Evolutionary conservation across 306 rosid genomes (phyloP), one percentile per base, ranked within the genome.

Genomic region (Acmispon strigosus): DNA sequence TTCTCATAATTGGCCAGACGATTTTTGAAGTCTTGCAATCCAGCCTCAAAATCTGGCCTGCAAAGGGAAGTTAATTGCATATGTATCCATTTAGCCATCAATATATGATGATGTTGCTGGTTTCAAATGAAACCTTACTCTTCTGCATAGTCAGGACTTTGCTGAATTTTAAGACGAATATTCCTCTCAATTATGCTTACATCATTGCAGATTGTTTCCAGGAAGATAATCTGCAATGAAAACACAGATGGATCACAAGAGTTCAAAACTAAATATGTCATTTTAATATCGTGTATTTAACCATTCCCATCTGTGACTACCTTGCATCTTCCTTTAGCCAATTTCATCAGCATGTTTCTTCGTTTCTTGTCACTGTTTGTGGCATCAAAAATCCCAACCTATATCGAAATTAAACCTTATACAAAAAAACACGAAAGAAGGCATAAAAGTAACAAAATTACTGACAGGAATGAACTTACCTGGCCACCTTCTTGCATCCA

Each of bases 401-500:
- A 83, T 50, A 83, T 62, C 24, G 39, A 74, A 72, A 59, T 81
- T 47, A 70, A 17, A 57, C 45, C 49, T 66, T 56, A 56, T 29
- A 50, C 34, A 49, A 67, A 54, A 43, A 53, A 76, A 66, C 7
- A 62, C 6, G 8, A 76, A 48, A 70, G 47, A 53, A 60, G 41
- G 14, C 45, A 60, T 62, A 67, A 44, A 41, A 53, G 68, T 45
- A 72, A 50, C 24, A 14, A 52, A 78, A 80, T 62, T 59, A 63
- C 36, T 44, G 41, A 62, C 49, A 49, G 45, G 5, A 72, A 48
- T 68, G 59, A 80, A 76, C 86, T 80, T 85, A 94, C 99, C 87
- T 94, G 99, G 78, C 99, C 99, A 80, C 99, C 96, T 86, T 94
- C 99, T 62, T 91, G 92, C 99, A 94, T 94, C 99, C 99, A 94